Evolutionary conservation across 2,329 filamentous ascomycete genomes (phyloP).

Genomic region (Phyllosticta citrichinensis): DNA sequence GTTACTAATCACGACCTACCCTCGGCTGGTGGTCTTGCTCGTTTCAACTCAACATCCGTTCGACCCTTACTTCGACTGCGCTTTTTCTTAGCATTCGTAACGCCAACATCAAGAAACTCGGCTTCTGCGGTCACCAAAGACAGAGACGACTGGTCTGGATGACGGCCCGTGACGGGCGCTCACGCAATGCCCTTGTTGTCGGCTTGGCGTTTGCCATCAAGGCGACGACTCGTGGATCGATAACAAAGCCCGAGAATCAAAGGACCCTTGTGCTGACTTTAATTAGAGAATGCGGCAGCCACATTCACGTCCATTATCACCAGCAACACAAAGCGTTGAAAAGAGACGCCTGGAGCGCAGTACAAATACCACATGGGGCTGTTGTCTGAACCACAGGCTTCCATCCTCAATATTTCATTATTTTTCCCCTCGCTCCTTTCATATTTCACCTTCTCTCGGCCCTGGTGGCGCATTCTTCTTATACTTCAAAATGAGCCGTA

Average conservation of each 20-base stretch:
- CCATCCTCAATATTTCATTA: neutral
- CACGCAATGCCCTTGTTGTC: neutral
- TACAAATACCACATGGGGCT: neutral
- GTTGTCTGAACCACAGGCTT: neutral
- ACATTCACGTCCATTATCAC: neutral
- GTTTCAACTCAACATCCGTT: neutral
- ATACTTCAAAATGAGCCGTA: neutral
- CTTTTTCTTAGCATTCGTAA: too few relatives aligned
- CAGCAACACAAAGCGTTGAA: neutral
- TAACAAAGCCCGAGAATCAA: neutral
- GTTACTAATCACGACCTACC: neutral
- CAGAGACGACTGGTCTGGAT: too few relatives aligned
- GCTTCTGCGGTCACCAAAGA: too few relatives aligned
- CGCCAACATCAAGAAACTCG: too few relatives aligned
- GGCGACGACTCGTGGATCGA: neutral
- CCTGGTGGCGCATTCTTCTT: neutral
- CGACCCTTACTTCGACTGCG: too few relatives aligned
- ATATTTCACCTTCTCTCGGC: neutral
- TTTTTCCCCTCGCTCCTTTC: neutral
- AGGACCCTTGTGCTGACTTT: too few relatives aligned
- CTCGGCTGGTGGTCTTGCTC: neutral
- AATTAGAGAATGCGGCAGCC: neutral
- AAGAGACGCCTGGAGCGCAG: neutral
- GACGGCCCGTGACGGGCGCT: neutral
- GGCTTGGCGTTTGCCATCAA: neutral